A percentile compares a stretch with the other conserved stretches of the same genome.
Evolutionary conservation across 2,329 filamentous ascomycete species (phyloP).

Genomic region (Colletotrichum noveboracense): DNA sequence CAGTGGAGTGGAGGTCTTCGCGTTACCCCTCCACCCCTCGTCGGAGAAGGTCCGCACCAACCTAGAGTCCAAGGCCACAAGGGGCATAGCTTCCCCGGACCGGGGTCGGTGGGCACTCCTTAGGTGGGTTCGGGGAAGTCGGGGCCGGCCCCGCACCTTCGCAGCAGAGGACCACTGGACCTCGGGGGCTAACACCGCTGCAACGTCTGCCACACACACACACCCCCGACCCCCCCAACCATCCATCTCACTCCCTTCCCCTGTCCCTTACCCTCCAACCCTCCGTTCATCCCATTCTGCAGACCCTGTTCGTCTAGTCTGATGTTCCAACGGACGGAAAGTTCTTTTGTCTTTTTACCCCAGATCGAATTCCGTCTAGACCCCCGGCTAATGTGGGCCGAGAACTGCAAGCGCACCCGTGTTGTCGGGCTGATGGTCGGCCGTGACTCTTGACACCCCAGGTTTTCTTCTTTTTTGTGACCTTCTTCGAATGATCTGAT

Average conservation of each 20-base stretch:
- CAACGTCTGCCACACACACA: neutral
- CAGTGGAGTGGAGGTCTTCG: neutral
- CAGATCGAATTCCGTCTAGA: neutral
- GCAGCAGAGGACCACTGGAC: neutral
- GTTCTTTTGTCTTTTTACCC: constrained; percentile 2
- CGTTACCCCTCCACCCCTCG: neutral
- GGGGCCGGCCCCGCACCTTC: constrained; percentile 10
- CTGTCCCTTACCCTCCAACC: neutral
- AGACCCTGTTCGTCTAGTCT: neutral
- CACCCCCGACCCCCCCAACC: neutral
- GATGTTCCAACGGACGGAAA: neutral
- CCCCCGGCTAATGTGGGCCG: neutral
- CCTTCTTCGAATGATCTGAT: neutral
- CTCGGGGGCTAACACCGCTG: neutral
- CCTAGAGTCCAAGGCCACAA: neutral
- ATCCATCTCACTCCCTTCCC: neutral
- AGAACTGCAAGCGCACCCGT: neutral
- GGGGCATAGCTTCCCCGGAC: neutral
- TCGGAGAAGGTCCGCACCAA: neutral
- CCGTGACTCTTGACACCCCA: neutral
- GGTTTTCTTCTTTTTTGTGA: neutral
- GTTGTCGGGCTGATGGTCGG: neutral
- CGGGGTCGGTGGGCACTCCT: neutral
- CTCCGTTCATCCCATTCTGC: neutral
- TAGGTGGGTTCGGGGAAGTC: constrained; percentile 14